Base-by-base conservation (phyloP, 2,329 filamentous ascomycete genomes). In the Nemania sp. region DNA sequence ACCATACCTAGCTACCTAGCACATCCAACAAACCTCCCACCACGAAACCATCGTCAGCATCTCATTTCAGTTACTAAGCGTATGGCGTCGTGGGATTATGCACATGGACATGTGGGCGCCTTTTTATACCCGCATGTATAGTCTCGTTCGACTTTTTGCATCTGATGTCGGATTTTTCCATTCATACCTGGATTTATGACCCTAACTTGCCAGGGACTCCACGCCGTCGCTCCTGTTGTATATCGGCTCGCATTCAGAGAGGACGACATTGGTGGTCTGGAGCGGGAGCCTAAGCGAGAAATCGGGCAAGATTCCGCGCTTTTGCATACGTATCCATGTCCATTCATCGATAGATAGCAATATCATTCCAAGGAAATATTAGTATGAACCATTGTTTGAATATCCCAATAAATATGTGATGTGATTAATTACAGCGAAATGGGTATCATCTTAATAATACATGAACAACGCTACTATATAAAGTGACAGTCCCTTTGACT, bases 61-160 rank as follows among this genome's bases (percentile, higher is more conserved):
- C 47, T 58, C 49, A 38, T 64, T 70, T 62, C 52, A 49, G 38
- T 64, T 43, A 59, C 15, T n/a, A 54, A 68, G 65, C 61, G 65
- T 49, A 70, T 55, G 62, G 58, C 62, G 66, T 63, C 51, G 26
- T 60, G 68, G 58, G 58, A 58, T 59, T 60, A 45, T 27, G 10
- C 43, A 43, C n/a, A 20, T 62, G 58, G 22, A 41, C 49, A 62
- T 32, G 41, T 64, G 63, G 55, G 18, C 49, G 18, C 35, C 15
- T 47, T 62, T 59, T 66, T 47, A 56, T 59, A 62, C 47, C 49
- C 59, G 56, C 59, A 66, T 45, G 41, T 47, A 52, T 11, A 41
- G 45, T 59, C 32, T n/a, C 10, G 24, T 35, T 53, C 45, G 51
- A 41, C 55, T n/a, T 35, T 24, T 22, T 18, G 53, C 13, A 61